A percentile compares a stretch with the other conserved stretches of the same genome.
phyloP scores from a whole-genome alignment of 208 protist species.

The Dictyostelium gargantuum region DNA sequence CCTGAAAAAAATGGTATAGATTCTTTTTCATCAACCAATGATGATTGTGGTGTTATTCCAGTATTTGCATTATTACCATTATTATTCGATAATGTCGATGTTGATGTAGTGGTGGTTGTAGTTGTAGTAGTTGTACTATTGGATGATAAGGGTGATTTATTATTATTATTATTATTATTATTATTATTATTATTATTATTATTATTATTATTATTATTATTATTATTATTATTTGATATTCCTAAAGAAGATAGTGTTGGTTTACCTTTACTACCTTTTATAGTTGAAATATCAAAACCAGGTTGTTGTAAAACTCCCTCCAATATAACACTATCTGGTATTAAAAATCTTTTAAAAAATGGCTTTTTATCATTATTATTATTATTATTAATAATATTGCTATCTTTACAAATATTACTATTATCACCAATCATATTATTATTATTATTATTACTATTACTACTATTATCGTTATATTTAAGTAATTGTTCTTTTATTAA shows the following conservation, averaged over 20 bases:
- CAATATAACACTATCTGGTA: not conserved
- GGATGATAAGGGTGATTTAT: not conserved
- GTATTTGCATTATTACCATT: not conserved
- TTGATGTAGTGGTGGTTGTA: not conserved
- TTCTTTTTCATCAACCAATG: not conserved
- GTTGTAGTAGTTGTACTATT: not conserved
- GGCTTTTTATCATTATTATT: not conserved
- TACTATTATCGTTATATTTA: not conserved
- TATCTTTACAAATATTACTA: not conserved
- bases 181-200: too few species aligned
- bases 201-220: too few species aligned
- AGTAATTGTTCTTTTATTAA: not conserved
- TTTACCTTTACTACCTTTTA: not conserved
- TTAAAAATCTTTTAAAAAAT: slow-evolving; percentile 3
- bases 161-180: too few species aligned
- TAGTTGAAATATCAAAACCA: not conserved
- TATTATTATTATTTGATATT: too few species aligned
- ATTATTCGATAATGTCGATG: not conserved
- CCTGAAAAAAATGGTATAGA: slow-evolving; percentile 59
- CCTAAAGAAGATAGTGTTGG: not conserved
- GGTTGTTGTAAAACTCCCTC: not conserved
- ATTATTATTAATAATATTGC: not conserved
- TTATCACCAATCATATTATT: not conserved
- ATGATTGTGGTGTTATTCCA: too few species aligned
- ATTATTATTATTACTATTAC: not conserved